These are phyloP conservation scores for Aspergillus arachidicola DNA, from an alignment of 2,329 filamentous ascomycete species.

Conservation along the genomic window DNA sequence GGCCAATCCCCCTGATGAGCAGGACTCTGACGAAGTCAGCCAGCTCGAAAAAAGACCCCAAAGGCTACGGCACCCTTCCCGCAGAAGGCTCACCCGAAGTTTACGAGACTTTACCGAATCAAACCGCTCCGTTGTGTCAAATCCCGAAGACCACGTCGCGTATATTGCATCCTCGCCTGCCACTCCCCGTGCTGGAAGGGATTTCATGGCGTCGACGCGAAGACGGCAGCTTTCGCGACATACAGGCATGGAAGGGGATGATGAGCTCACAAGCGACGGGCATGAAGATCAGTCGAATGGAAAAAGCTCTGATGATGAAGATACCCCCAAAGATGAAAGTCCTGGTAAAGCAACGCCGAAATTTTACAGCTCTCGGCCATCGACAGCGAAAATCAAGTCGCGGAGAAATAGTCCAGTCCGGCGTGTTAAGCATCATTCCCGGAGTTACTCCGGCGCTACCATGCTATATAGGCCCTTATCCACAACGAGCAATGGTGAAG, in stretches of 20 bases:
- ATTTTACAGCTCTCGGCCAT: constrained; percentile 43
- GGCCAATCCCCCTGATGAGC: constrained; percentile 61
- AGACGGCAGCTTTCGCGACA: constrained; percentile 57
- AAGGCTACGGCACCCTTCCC: constrained; percentile 55
- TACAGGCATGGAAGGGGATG: constrained; percentile 84
- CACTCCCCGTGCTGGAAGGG: constrained; percentile 37
- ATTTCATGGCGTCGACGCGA: constrained; percentile 32
- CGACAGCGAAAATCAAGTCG: constrained; percentile 45
- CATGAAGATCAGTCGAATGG: constrained; percentile 55
- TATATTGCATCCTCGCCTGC: constrained; percentile 36
- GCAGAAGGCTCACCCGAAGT: constrained; percentile 27
- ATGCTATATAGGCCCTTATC: constrained; percentile 77
- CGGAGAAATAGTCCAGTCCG: constrained; percentile 39
- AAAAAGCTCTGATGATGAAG: constrained; percentile 22
- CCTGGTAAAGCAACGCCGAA: constrained; percentile 33
- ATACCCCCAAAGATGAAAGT: constrained; percentile 13
- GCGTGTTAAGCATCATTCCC: constrained; percentile 58
- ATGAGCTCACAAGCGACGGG: constrained; percentile 82
- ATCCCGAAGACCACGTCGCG: constrained; percentile 54
- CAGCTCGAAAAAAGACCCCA: constrained; percentile 57
- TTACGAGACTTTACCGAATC: constrained; percentile 54
- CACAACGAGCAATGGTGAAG: constrained; percentile 44
- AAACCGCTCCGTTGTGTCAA: constrained; percentile 58
- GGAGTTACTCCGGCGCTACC: constrained; percentile 79
- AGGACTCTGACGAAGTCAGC: constrained; percentile 61